Evolutionary conservation across 257 asterid species (phyloP), one percentile per base, ranked within the genome.

Genomic region (Lithospermum erythrorhizon): DNA sequence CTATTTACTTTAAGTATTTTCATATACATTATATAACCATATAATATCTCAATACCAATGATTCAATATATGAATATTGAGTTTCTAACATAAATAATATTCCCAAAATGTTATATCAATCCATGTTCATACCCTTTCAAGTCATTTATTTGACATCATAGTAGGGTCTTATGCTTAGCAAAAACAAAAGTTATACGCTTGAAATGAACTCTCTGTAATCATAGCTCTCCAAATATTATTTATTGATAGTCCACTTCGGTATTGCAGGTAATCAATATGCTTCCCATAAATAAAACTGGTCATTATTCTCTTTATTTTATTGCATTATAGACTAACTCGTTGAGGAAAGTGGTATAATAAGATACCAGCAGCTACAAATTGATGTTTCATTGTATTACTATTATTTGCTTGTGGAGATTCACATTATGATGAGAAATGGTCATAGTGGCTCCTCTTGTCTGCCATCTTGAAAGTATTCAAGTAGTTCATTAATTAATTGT

Each of bases 271-370:
- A 57, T 60, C 67, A 72, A 74, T 61, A 72, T 77, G 64, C 16
- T 55, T 62, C 51, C 37, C 62, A 63, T 61, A 81, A 70, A 69
- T 53, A 45, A 58, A 55, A 55, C 25, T 16, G 29, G 20, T 52
- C 67, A 55, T 25, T 20, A 0, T 35, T 35, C 9, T 35, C 45
- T 35, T 35, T 27, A 27, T 27, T 27, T 3, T 27, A 1, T 27
- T 27, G 32, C 32, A 27, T 27, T 5, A 27, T 27, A 27, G 14
- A 35, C 45, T 35, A 78, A 57, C 87, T 65, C 41, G 69, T 80
- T 78, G 63, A 20, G 79, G 81, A 70, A 82, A 72, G 78, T 73
- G 45, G 45, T 20, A 21, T 8, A 13, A 6, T 32, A 20, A 21
- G 15, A 17, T 27, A 27, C 32, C 6, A 27, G 32, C 32, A 27